Base-by-base conservation (phyloP, 1,284 basidiomycete genomes). In the Pascua guehoae region DNA sequence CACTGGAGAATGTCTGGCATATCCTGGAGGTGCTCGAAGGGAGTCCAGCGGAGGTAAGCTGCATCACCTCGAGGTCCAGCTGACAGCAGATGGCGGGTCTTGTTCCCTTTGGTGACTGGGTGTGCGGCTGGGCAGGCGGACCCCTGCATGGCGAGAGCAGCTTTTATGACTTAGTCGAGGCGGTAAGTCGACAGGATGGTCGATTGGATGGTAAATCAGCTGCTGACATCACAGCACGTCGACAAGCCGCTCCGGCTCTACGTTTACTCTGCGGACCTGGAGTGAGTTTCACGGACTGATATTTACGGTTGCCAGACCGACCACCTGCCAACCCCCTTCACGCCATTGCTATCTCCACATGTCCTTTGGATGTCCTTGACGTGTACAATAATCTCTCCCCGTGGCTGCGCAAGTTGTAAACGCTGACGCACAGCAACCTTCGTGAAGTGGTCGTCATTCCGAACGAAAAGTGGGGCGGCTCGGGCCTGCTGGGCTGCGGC, bases 21-120 rank as follows among this genome's bases (percentile, higher is more conserved):
- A 92, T 98, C 47, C 81, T 98, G 51, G 96, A 98, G 72, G 92
- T 98, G 9, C 79, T 96, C 41, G 94, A 98, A 75, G 93, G 92
- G 16, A 92, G 89, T 60, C 96, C 96, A 9, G 95, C 95, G 7
- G 93, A 98, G 79, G 72, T 77, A 54, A 53, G 69, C 64, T 3
- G 9, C 38, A 16, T 36, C 51, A 40, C 47, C 11, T 42, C 5
- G 24, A 17, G 38, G 41, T 40, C 18, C 12, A 16, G 12, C 49
- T 58, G 36, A 53, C 44, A 45, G 1, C 53, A 60, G 59, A 60
- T 58, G 56, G 52, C 66, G 53, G 89, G 89, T 2, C 80, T 92
- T 2, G 89, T 92, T 15, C 89, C 89, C 4, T 91, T 87, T 72
- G 90, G 90, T 7, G 89, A 93, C 78, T 93, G 88, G 82, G 86